phyloP scores from a whole-genome alignment of 805 yeast genomes.

The Kuraishia ogatae region DNA sequence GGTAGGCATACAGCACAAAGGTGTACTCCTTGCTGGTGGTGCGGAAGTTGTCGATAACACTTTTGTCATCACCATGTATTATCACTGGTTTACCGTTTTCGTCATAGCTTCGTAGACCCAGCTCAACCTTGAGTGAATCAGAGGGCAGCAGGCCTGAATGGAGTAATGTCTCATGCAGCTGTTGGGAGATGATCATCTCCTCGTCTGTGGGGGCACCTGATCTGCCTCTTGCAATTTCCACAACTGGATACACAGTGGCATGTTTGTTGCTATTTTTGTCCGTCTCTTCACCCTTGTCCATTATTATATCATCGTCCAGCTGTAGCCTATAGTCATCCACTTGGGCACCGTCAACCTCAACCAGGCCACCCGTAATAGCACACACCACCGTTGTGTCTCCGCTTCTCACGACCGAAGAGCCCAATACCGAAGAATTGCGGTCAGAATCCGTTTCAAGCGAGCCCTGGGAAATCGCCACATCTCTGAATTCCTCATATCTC shows the following conservation, averaged over 20 bases:
- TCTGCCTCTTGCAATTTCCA: constrained; percentile 69
- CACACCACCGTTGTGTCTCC: constrained; percentile 74
- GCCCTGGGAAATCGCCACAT: constrained; percentile 32
- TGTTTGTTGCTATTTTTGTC: constrained; percentile 11
- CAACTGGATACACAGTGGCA: constrained; percentile 57
- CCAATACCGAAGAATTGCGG: constrained; percentile 32
- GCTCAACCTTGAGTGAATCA: constrained; percentile 44
- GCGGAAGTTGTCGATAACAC: constrained; percentile 17
- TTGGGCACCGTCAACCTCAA: constrained; percentile 41
- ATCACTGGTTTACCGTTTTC: constrained; percentile 40
- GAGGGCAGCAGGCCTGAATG: constrained; percentile 46
- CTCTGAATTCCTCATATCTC: constrained; percentile 62
- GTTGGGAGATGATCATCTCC: constrained; percentile 69
- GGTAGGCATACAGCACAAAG: constrained; percentile 59
- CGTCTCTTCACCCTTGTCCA: neutral
- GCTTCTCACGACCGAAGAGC: constrained; percentile 59
- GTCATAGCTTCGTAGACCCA: constrained; percentile 41
- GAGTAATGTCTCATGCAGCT: constrained; percentile 48
- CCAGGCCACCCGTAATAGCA: constrained; percentile 57
- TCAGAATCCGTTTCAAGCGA: constrained; percentile 20
- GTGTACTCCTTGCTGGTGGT: constrained; percentile 39
- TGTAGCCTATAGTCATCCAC: constrained; percentile 32
- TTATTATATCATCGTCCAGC: constrained; percentile 27
- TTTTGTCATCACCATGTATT: constrained; percentile 35
- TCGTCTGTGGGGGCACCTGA: constrained; percentile 79